Evolutionary conservation across 352 stramenopile species (phyloP).

Genomic region (Lagenidium sp.): DNA sequence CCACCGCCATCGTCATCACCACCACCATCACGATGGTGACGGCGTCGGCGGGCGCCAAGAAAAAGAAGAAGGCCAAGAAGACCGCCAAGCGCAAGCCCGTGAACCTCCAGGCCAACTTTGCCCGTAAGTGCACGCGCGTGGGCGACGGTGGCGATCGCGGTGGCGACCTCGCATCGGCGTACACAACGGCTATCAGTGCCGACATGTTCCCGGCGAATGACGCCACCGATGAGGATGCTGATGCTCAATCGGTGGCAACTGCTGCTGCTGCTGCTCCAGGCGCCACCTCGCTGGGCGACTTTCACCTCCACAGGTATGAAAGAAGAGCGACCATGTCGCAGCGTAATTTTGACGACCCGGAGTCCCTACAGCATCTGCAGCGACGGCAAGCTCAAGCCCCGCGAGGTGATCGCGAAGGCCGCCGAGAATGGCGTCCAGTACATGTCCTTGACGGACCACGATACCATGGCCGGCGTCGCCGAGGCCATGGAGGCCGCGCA

Average conservation of each 20-base stretch:
- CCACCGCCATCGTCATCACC: no score
- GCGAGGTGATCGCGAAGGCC: slow-evolving; percentile 67
- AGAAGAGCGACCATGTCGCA: neutral
- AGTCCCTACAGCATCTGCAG: slow-evolving; percentile 74
- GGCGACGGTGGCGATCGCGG: neutral
- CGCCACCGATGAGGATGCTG: neutral
- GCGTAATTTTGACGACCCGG: no score
- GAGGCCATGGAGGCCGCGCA: slow-evolving; percentile 64
- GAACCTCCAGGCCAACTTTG: slow-evolving; percentile 78
- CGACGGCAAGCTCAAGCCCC: slow-evolving; percentile 70
- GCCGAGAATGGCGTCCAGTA: slow-evolving; percentile 67
- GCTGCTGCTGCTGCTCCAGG: slow-evolving; percentile 44
- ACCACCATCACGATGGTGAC: slow-evolving; percentile 57
- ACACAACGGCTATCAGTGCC: slow-evolving; percentile 27
- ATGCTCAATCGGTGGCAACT: slow-evolving; percentile 1
- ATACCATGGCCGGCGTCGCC: slow-evolving; percentile 75
- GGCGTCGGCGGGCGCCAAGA: slow-evolving; percentile 32
- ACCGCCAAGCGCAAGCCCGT: slow-evolving; percentile 69
- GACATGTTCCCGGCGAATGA: slow-evolving; percentile 78
- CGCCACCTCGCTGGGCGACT: slow-evolving; percentile 51
- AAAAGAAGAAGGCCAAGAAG: slow-evolving; percentile 73
- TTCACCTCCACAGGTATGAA: slow-evolving; percentile 80
- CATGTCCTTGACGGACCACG: slow-evolving; percentile 82
- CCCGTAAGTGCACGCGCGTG: slow-evolving; percentile 60
- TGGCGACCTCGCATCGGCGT: neutral